phyloP scores from a whole-genome alignment of 129 eudicot species.

The Gnaphalium uliginosum region DNA sequence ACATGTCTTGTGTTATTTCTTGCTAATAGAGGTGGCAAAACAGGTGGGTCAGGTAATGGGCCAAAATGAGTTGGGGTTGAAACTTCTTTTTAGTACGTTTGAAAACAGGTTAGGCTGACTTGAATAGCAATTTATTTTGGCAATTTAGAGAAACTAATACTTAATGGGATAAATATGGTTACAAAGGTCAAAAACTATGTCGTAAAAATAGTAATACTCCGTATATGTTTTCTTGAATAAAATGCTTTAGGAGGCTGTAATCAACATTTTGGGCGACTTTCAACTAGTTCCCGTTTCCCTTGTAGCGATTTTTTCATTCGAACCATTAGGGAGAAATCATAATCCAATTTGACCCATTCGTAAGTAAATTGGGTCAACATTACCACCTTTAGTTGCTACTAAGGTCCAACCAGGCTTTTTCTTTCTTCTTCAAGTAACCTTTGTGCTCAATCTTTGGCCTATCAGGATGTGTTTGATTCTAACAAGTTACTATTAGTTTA shows the following conservation, averaged over 20 bases:
- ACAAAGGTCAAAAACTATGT: too few relatives aligned
- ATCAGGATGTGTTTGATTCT: not conserved
- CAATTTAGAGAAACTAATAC: too few relatives aligned
- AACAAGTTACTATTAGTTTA: slow-evolving; percentile 30
- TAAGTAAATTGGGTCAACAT: not conserved
- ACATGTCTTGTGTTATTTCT: not conserved
- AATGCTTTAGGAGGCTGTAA: too few relatives aligned
- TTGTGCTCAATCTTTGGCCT: not conserved
- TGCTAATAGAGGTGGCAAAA: slow-evolving; percentile 1
- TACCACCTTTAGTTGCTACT: not conserved
- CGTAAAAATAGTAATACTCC: too few relatives aligned
- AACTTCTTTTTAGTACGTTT: not conserved
- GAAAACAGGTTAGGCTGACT: too few relatives aligned
- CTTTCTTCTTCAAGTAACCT: not conserved
- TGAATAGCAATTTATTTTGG: too few relatives aligned
- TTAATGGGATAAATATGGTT: too few relatives aligned
- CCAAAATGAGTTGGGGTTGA: not conserved
- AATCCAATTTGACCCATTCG: not conserved
- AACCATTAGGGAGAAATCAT: not conserved
- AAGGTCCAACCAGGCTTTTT: not conserved
- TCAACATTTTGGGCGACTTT: too few relatives aligned
- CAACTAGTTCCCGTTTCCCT: too few relatives aligned
- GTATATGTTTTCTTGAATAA: too few relatives aligned
- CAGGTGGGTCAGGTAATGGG: not conserved
- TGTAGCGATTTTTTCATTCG: not conserved